These are phyloP conservation scores for Guadua angustifolia DNA, from an alignment of 176 grass and related monocot genomes.

Conservation along the genomic window DNA sequence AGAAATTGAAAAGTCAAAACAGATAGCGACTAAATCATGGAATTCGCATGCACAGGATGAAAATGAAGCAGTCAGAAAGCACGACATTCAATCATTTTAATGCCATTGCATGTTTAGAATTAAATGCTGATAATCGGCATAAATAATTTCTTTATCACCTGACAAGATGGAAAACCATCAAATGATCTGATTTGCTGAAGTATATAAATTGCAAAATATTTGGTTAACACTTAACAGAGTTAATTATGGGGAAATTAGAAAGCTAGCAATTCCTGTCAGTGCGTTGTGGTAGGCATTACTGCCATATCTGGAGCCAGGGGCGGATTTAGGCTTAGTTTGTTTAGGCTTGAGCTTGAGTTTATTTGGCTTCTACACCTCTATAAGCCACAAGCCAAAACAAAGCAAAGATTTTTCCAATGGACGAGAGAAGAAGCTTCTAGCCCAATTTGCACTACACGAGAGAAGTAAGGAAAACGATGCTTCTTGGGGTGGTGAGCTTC, in stretches of 20 bases:
- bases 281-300: conserved; percentile 80
- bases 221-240: conserved; percentile 62
- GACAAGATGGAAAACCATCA: conserved; percentile 77
- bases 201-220: conserved; percentile 75
- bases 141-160: conserved; percentile 57
- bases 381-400: too few species aligned
- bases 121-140: conserved; percentile 2
- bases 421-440: too few species aligned
- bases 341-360: too few species aligned
- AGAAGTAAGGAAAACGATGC: too few species aligned
- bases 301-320: conserved; percentile 85
- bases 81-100: neutral
- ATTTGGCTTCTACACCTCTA: too few species aligned
- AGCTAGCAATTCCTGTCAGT: conserved; percentile 79
- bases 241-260: conserved; percentile 70
- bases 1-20: conserved; percentile 8
- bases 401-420: too few species aligned
- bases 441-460: too few species aligned
- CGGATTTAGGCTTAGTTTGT: too few species aligned
- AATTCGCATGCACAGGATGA: conserved; percentile 34
- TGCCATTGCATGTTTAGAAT: neutral
- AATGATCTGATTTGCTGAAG: conserved; percentile 62
- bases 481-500: too few species aligned
- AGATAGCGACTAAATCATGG: neutral
- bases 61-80: conserved; percentile 32